Conservation (phyloP, 208 protist species). For the Trypanosoma platydactyli region DNA sequence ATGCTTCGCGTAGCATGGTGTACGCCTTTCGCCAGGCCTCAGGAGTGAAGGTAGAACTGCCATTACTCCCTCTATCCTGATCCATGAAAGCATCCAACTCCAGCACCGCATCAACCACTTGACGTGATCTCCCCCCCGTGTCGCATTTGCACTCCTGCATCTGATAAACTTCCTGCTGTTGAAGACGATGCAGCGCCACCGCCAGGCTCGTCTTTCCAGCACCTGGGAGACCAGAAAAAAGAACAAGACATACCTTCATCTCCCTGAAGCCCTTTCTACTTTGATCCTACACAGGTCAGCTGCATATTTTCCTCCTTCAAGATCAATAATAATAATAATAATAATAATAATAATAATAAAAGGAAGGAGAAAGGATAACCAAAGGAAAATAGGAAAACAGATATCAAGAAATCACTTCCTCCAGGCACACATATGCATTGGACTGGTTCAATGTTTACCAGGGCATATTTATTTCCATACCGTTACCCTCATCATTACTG, state of each 20-base stretch:
- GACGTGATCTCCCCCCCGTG: not conserved
- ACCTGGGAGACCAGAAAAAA: slow-evolving; percentile 65
- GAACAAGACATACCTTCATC: slow-evolving; percentile 37
- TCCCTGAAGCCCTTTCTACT: not conserved
- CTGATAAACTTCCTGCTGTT: not conserved
- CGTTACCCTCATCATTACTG: not conserved
- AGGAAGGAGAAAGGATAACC: slow-evolving; percentile 18
- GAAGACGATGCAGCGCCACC: slow-evolving; percentile 3
- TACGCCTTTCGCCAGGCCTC: slow-evolving; percentile 29
- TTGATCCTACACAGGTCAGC: not conserved
- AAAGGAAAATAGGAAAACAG: slow-evolving; percentile 5
- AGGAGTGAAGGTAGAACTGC: slow-evolving; percentile 22
- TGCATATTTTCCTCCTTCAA: not conserved
- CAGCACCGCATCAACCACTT: slow-evolving; percentile 21
- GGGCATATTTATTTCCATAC: not conserved
- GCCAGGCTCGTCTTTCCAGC: slow-evolving; percentile 59
- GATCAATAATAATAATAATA: not conserved
- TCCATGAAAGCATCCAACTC: slow-evolving; percentile 33
- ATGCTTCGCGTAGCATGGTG: slow-evolving; percentile 21
- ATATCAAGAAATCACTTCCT: not conserved
- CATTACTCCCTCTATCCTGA: slow-evolving; percentile 4
- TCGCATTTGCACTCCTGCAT: not conserved
- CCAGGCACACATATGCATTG: too few species aligned
- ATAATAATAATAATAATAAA: not conserved
- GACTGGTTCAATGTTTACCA: not conserved